Conservation (phyloP, 1,284 basidiomycete species). For the Gymnopus androsaceus region DNA sequence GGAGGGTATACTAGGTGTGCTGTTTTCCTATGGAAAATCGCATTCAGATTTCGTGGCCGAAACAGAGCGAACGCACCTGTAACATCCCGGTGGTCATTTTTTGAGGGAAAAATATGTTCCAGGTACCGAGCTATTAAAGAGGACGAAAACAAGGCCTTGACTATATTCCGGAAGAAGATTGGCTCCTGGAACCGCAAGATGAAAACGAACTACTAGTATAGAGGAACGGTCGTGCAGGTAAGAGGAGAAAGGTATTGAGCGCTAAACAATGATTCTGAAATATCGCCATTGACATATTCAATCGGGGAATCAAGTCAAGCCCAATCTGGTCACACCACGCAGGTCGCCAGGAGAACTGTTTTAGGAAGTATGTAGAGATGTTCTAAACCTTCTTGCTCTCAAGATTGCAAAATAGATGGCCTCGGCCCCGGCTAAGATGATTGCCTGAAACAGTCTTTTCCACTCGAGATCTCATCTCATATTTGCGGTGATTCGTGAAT, state of each 20-base stretch:
- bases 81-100: conserved; percentile 23
- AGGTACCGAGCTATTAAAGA: not conserved
- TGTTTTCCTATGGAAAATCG: conserved; percentile 44
- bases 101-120: not conserved
- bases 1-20: conserved; percentile 49
- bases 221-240: not conserved
- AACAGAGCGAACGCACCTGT: conserved; percentile 28
- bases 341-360: conserved; percentile 14
- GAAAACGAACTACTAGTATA: not conserved
- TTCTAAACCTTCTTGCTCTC: too few species aligned
- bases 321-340: conserved; percentile 14
- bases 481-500: conserved; percentile 2
- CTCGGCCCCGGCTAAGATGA: conserved; percentile 17
- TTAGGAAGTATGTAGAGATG: conserved; percentile 10
- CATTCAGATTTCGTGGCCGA: conserved; percentile 9
- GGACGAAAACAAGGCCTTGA: not conserved
- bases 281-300: conserved; percentile 11
- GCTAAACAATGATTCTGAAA: conserved; percentile 11
- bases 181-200: not conserved
- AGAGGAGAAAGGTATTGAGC: conserved; percentile 2
- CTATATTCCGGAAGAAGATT: not conserved
- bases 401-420: conserved; percentile 4
- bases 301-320: conserved; percentile 9
- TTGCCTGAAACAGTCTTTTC: conserved; percentile 14
- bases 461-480: conserved; percentile 16